Evolutionary conservation across 2,329 filamentous ascomycete genomes (phyloP), one percentile per base, ranked within the genome.

Genomic region (Beauveria australis): DNA sequence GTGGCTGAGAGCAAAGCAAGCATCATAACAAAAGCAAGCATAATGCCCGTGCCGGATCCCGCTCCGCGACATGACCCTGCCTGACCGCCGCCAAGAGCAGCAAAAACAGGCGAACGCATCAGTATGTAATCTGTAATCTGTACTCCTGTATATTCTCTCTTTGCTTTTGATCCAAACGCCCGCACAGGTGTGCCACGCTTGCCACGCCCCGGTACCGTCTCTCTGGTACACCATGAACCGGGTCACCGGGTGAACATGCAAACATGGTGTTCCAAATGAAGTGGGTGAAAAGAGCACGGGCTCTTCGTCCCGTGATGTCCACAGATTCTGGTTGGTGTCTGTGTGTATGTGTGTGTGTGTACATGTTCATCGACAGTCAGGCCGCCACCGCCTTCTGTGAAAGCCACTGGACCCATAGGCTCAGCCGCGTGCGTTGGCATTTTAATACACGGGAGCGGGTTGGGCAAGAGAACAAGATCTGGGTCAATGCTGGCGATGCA

Each of bases 1-100:
- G 56, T 59, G 56, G 56, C 56, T 59, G 33, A 52, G 47, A 43
- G 47, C 46, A 58, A 49, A 58, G 55, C 55, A 58, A 58, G 55
- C 56, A 44, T 40, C 7, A 12, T 24, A 57, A 26, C 46, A 59
- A 59, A 59, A 59, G 47, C 47, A 59, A 59, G 47, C 56, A 59
- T 46, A 24, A 51, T n/a, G 44, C n/a, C 47, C 56, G 33, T 51
- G 47, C 56, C 56, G 56, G 56, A 59, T 59, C 33, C 46, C 47
- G 30, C 37, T 51, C 56, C 47, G 44, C 47, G 47, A 52, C 47
- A 44, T 58, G 47, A 46, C 46, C 47, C 24, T 40, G 30, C 30
- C 55, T 41, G 55, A 59, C 56, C 56, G 56, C 56, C 37, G 40
- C 47, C 33, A 52, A 43, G 19, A 51, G 24, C 26, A 58, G 30